phyloP scores from a whole-genome alignment of 768 basidiomycete genomes.

The Paxillus ammoniavirescens region DNA sequence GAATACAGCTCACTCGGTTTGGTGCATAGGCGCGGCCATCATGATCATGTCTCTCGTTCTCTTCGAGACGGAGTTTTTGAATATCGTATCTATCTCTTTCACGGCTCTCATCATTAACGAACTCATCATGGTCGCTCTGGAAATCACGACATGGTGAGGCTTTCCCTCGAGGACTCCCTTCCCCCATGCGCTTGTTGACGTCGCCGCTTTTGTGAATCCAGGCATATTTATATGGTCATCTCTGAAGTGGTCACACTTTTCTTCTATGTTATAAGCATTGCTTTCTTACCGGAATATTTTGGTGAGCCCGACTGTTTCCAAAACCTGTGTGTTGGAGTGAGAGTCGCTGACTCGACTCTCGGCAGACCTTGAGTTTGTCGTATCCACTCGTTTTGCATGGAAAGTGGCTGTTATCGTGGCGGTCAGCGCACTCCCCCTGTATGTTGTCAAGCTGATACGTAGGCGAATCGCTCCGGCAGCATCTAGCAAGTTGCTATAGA shows the following conservation, averaged over 20 bases:
- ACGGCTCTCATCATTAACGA: conserved; percentile 95
- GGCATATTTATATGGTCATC: conserved; percentile 95
- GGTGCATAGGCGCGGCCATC: conserved; percentile 78
- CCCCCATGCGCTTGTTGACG: background rate
- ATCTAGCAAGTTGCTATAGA: conserved; percentile 84
- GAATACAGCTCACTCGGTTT: background rate
- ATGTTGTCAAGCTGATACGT: conserved; percentile 84
- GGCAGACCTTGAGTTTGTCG: conserved; percentile 87
- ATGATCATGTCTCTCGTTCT: conserved; percentile 97
- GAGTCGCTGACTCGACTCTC: conserved; percentile 4
- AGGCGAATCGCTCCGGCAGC: conserved; percentile 88
- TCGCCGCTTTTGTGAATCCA: conserved; percentile 28
- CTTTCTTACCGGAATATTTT: conserved; percentile 95
- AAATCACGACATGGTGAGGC: conserved; percentile 91
- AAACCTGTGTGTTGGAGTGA: background rate
- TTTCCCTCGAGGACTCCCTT: too few species aligned
- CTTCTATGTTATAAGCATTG: conserved; percentile 88
- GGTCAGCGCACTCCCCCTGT: conserved; percentile 89
- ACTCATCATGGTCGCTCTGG: conserved; percentile 97
- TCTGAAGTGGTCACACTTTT: conserved; percentile 86
- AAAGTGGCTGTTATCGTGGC: conserved; percentile 95
- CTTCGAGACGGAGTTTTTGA: conserved; percentile 96
- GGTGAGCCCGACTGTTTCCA: conserved; percentile 54
- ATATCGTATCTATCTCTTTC: conserved; percentile 98
- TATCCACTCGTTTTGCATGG: conserved; percentile 86